Conservation (phyloP, 345 rosid species). For the Hibiscus trionum region DNA sequence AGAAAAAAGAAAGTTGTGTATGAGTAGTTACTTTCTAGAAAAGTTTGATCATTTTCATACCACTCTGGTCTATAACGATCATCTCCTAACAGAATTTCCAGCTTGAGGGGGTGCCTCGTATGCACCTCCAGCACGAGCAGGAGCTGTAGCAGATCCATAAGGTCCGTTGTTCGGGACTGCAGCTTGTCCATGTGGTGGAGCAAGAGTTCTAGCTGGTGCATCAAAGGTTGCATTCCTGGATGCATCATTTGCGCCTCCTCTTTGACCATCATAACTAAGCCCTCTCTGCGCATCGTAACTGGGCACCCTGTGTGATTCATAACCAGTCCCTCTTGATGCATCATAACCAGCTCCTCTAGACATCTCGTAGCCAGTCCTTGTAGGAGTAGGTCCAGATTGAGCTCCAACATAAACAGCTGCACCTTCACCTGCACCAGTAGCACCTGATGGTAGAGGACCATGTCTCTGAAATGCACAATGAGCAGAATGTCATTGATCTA, state of each 20-base stretch:
- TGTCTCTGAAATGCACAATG: constrained; percentile 34
- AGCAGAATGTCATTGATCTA: background rate
- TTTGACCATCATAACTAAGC: constrained; percentile 33
- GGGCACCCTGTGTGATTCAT: constrained; percentile 33
- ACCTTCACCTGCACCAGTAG: constrained; percentile 18
- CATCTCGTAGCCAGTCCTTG: constrained; percentile 33
- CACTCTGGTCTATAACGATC: constrained; percentile 10
- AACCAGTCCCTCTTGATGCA: constrained; percentile 12
- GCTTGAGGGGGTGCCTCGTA: constrained; percentile 37
- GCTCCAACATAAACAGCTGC: constrained; percentile 40
- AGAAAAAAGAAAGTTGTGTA: background rate
- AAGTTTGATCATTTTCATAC: background rate
- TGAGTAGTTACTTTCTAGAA: background rate
- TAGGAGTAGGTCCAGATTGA: constrained; percentile 46
- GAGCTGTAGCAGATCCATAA: constrained; percentile 50
- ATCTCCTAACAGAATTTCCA: constrained; percentile 53
- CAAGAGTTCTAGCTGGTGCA: constrained; percentile 36
- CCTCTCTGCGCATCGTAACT: constrained; percentile 29
- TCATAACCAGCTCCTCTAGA: constrained; percentile 27
- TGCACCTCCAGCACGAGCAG: constrained; percentile 33
- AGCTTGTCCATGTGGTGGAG: constrained; percentile 35
- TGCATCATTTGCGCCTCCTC: constrained; percentile 33
- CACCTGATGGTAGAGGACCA: constrained; percentile 27
- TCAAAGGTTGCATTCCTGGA: constrained; percentile 32
- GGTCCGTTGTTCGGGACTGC: constrained; percentile 29